Evolutionary conservation across 768 basidiomycete genomes (phyloP), one percentile per base, ranked within the genome.

Genomic region (Russula griseocarnosa): DNA sequence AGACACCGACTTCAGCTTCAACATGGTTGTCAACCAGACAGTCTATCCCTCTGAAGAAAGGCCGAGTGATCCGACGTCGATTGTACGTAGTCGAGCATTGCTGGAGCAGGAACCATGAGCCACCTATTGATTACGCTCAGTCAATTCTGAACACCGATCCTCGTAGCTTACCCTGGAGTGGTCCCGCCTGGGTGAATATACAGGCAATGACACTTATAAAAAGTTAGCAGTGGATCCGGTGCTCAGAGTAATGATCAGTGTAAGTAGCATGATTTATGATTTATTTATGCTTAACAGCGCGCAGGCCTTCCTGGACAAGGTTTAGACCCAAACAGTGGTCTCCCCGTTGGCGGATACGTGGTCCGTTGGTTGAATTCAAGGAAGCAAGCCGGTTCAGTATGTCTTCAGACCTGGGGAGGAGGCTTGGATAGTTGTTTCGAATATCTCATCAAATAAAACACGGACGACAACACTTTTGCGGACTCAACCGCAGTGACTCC

Each of bases 341-440:
- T 18, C 28, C 55, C 55, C 28, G 20, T 32, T n/a, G 28, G 10
- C 11, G 20, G 20, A 56, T 56, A 44, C 11, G 38, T 56, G 22
- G 55, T 56, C 18, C 26, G 55, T 44, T 18, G 10, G n/a, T 44
- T 28, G 26, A 40, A 34, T n/a, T 22, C 47, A 14, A 40, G 13
- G 16, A 46, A 32, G 24, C 10, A 14, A 14, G 5, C n/a, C 52
- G 44, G 40, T 5, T 32, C 40, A 53, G 34, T 38, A 50, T 10
- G 5, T 20, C 44, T n/a, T 46, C 49, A 88, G 88, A 82, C 85
- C 22, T 90, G 83, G 83, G 82, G 82, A 1, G 76, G 83, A 54
- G 87, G 86, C 32, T 84, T 83, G 0, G 89, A 90, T 73, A 88
- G 86, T 62, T 91, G 84, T 75, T 86, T 87, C 64, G 89, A 91